A percentile compares a stretch with the other conserved stretches of the same genome.
Conservation (phyloP, 2,329 filamentous ascomycete species). For the Paraconiothyrium sp. region DNA sequence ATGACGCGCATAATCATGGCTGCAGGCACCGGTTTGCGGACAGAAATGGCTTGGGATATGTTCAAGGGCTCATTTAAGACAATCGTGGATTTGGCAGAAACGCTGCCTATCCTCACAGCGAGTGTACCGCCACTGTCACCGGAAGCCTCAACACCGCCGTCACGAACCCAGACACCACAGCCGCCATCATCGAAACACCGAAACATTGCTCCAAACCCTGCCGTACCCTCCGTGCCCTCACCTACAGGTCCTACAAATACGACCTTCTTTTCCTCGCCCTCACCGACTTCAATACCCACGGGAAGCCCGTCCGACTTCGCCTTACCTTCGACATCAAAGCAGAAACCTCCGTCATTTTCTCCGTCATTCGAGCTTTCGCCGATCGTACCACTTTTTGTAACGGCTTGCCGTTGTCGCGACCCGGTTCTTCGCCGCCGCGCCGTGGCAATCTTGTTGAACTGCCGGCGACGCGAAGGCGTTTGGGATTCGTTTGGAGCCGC, state of each 20-base stretch:
- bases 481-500: constrained; percentile 40
- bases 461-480: constrained; percentile 37
- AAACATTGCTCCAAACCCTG: constrained; percentile 30
- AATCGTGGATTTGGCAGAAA: constrained; percentile 40
- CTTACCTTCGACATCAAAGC: constrained; percentile 17
- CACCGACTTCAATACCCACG: constrained; percentile 5
- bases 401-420: constrained; percentile 38
- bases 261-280: constrained; percentile 22
- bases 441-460: constrained; percentile 33
- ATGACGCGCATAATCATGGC: constrained; percentile 32
- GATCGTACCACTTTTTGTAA: constrained; percentile 38
- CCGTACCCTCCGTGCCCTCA: constrained; percentile 19
- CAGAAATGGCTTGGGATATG: constrained; percentile 36
- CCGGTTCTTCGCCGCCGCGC: constrained; percentile 38
- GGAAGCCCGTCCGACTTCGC: constrained; percentile 8
- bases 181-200: constrained; percentile 22
- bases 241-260: constrained; percentile 22
- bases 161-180: constrained; percentile 19
- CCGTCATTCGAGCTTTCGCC: constrained; percentile 42
- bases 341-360: constrained; percentile 30
- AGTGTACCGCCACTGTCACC: constrained; percentile 22
- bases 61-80: constrained; percentile 34
- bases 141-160: constrained; percentile 21
- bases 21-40: constrained; percentile 26
- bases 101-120: constrained; percentile 28